Evolutionary conservation across 495 filamentous ascomycete genomes (phyloP), one percentile per base, ranked within the genome.

Genomic region (Evernia prunastri): DNA sequence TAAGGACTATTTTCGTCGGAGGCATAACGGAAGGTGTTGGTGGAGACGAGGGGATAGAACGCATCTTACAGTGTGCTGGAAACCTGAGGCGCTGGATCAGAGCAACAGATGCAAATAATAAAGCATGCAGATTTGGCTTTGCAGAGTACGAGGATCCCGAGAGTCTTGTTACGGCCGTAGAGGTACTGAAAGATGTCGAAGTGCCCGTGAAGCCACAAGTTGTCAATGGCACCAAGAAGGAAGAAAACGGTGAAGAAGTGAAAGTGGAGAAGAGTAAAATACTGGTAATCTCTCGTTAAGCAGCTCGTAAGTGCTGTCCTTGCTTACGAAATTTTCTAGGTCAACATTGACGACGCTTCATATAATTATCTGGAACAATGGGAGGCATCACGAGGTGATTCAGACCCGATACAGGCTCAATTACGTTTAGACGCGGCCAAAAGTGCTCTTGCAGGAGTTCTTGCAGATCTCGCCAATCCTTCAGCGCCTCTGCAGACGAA

Each of bases 71-170:
- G 51, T 83, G 86, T 63, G 90, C 89, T 5, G 95, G 91, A 29
- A 87, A 80, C 74, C 75, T 97, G 43, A 82, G 87, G 51, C 86
- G 89, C 61, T 99, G 93, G 93, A 90, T 89, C 59, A 80, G 90
- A 71, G 88, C 87, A 33, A 87, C 85, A 37, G 86, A 94, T 75
- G 87, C 89, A 39, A 87, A 95, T 67, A 85, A 88, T 58, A 96
- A 95, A 78, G 84, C 86, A 56, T 89, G 87, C 72, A 85, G 86
- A 60, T 97, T 97, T 78, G 95, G 94, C 43, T 97, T 99, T 77
- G 94, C 92, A 65, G 92, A 97, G 77, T 99, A 89, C 77, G 93
- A 96, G 64, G 92, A 97, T 76, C 84, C 88, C 39, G 89, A 96
- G 72, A 92, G 91, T 68, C 81, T 99, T 68, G 86, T 86, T 76